Conservation (phyloP, 495 filamentous ascomycete genomes). For the Lentithecium fluviatile region DNA sequence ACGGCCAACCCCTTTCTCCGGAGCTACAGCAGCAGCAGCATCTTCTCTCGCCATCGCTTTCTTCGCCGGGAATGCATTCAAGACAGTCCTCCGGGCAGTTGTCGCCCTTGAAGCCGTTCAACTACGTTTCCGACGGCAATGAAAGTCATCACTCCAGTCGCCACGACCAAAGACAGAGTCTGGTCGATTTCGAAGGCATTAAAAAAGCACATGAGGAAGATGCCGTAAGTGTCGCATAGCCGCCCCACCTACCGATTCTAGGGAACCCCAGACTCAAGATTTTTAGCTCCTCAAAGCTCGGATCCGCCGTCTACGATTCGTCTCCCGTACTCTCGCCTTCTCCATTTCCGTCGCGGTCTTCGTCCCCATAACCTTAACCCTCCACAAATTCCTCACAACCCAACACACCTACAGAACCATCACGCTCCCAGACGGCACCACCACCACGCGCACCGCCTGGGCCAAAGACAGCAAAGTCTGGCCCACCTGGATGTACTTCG, state of each 20-base stretch:
- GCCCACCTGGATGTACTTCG: conserved; percentile 41
- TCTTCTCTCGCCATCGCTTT: no score
- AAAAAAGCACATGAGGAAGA: conserved; percentile 16
- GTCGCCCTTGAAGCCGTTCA: conserved; percentile 14
- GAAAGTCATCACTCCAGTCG: background rate
- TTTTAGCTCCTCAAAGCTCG: conserved; percentile 32
- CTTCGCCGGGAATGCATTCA: no score
- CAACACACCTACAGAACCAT: conserved; percentile 12
- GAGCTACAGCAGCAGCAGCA: no score
- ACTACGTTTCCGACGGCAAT: conserved; percentile 2
- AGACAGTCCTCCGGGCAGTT: background rate
- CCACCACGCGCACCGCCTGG: conserved; percentile 33
- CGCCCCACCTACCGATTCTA: background rate
- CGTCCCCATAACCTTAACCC: conserved; percentile 36
- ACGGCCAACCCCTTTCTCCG: no score
- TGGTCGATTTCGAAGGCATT: conserved; percentile 10
- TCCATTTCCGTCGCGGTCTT: conserved; percentile 32
- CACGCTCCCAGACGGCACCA: conserved; percentile 11
- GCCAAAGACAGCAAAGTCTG: conserved; percentile 36
- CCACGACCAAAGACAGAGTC: background rate
- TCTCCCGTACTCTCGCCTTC: conserved; percentile 33
- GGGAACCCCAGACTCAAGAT: background rate
- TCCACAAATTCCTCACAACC: conserved; percentile 38
- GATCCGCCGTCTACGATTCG: conserved; percentile 36
- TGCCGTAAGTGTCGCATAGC: background rate